Base-by-base conservation (phyloP, 1,284 basidiomycete species). In the Sparassis latifolia region DNA sequence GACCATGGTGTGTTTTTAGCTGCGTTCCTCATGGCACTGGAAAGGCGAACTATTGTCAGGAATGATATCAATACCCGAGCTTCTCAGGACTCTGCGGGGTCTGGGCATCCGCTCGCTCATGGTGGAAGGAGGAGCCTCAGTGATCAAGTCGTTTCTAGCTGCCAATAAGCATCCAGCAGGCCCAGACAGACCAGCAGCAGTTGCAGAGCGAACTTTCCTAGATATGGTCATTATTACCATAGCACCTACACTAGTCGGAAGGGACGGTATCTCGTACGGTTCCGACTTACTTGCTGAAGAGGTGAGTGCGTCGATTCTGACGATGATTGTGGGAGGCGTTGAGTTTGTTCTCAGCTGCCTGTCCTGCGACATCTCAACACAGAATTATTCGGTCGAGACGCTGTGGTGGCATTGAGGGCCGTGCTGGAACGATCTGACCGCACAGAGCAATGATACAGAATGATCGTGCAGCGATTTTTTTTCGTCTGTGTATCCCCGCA, bases 121-220 rank as follows among this genome's bases (percentile, higher is more conserved):
- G 96, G 87, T 97, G 7, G 96, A 99, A 72, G 96, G 96, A 47
- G 96, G 96, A 12, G 89, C 92, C 3, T 70, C 73, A 3, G 77
- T 98, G 52, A 93, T 99, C 51, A 74, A 78, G 12, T 83, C 88
- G 2, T 92, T 96, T 68, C 71, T 97, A 20, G 20, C 20, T 20
- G 20, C 20, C 28, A 20, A 20, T 20, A 20, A 20, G 20, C 20
- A 20, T 20, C 20, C 20, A 20, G 64, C 67, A 12, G 45, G 45
- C 28, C 20, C 20, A 20, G 20, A 20, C 20, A 20, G 20, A 20
- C 20, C 20, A 20, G 20, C 20, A 20, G 10, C 32, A 12, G n/a
- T 39, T 5, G 38, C 33, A 12, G 27, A 12, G 31, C 41, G 30
- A 42, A 12, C 40, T 5, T 6, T 12, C 3, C 76, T 94, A 3